Evolutionary conservation across 2,329 filamentous ascomycete species (phyloP).

Genomic region (Ophiostoma quercus): DNA sequence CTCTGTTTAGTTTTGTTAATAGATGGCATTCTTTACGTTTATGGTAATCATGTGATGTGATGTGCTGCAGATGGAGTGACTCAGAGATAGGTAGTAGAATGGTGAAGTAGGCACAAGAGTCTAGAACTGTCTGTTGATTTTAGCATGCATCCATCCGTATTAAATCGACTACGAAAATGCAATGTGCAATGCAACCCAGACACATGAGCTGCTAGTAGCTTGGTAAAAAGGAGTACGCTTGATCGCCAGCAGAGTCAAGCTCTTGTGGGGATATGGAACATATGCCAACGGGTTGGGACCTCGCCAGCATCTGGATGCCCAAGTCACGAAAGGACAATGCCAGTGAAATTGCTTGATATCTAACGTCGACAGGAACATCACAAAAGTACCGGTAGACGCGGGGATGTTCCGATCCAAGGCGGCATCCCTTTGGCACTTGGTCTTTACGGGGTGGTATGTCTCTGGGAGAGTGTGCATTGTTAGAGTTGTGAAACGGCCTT

Average conservation of each 20-base stretch:
- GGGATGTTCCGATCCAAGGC: neutral
- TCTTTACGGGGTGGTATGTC: neutral
- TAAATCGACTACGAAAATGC: neutral
- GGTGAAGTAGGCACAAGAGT: neutral
- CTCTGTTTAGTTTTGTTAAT: neutral
- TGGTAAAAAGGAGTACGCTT: neutral
- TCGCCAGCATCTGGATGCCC: neutral
- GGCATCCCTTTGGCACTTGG: neutral
- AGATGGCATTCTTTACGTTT: neutral
- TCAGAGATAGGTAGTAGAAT: neutral
- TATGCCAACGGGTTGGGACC: neutral
- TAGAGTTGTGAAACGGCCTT: neutral
- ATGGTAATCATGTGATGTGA: neutral
- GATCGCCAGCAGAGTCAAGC: neutral
- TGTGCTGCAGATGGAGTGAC: neutral
- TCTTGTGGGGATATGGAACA: neutral
- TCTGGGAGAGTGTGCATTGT: neutral
- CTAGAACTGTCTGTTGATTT: neutral
- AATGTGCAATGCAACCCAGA: neutral
- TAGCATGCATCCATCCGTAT: neutral
- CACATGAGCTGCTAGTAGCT: neutral
- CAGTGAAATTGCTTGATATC: neutral
- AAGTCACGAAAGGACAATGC: neutral
- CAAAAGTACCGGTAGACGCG: neutral
- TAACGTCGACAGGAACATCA: neutral